A percentile compares a stretch with the other conserved stretches of the same genome.
Conservation (phyloP, 2,329 filamentous ascomycete species). For the Chaetomium olivaceum region DNA sequence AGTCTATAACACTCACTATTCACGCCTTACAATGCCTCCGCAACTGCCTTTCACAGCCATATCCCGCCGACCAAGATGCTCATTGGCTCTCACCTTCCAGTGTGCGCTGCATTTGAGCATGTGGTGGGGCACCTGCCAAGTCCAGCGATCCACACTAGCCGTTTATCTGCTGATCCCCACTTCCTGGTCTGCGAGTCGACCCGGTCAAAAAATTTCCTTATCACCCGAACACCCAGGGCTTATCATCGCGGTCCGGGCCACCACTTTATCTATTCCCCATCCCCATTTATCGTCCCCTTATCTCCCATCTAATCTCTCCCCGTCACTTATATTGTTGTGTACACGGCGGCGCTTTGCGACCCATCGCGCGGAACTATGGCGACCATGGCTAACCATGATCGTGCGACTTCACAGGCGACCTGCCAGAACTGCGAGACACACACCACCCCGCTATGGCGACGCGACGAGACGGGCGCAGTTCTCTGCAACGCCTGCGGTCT, state of each 20-base stretch:
- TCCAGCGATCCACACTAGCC: constrained; percentile 9
- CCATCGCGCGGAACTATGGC: constrained; percentile 45
- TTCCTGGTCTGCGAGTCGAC: constrained; percentile 6
- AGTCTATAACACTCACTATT: neutral
- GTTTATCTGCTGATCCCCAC: constrained; percentile 29
- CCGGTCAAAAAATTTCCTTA: constrained; percentile 35
- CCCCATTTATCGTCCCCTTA: constrained; percentile 34
- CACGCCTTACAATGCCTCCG: neutral
- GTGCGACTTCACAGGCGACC: constrained; percentile 77
- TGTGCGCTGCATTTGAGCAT: neutral
- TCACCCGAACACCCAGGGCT: constrained; percentile 22
- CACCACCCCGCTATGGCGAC: constrained; percentile 93
- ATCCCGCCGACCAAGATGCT: neutral
- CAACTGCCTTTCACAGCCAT: neutral
- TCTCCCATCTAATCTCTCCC: constrained; percentile 33
- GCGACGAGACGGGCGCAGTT: constrained; percentile 92
- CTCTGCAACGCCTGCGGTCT: constrained; percentile 98
- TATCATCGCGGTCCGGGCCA: constrained; percentile 30
- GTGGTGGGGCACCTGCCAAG: constrained; percentile 5
- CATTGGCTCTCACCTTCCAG: neutral
- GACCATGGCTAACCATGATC: constrained; percentile 55
- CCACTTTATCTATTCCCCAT: constrained; percentile 27
- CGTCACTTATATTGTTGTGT: constrained; percentile 12
- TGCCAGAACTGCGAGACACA: constrained; percentile 97
- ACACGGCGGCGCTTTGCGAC: constrained; percentile 10